Base-by-base conservation (phyloP, 2,329 filamentous ascomycete species). In the Aspergillus sp. region DNA sequence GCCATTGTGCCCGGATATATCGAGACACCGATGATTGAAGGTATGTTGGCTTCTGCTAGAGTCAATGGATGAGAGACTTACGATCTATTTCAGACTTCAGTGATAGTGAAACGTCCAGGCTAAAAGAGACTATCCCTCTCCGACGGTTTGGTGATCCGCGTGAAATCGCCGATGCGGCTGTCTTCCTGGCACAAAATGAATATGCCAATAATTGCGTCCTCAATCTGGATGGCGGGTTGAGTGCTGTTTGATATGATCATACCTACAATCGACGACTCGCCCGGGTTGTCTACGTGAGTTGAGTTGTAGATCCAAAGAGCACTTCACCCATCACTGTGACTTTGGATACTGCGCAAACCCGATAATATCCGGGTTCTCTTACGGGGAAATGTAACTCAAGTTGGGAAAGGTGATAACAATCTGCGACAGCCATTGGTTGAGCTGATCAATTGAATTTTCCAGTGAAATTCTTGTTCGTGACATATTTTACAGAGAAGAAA, bases 161-260 rank as follows among this genome's bases (percentile, higher is more conserved):
- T 27, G 89, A 95, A 63, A 79, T 94, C 29, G 88, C 89, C n/a
- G 82, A 90, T 58, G 88, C 89, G 43, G 87, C 85, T 37, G 60
- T 85, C 27, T 95, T 94, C 64, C 75, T 95, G 11, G 85, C 81
- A 28, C 76, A 76, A 37, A 95, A 93, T 64, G 71, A 79, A 49
- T 95, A 91, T 67, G 86, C 88, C 44, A 91, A 91, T 64, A 94
- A 94, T 53, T 93, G 88, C 63, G 76, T 90, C 40, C 73, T 95
- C 40, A 93, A 90, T 63, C 74, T 95, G 27, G 90, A 95, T 65
- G 90, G 90, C 11, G 90, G 90, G 1, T 65, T 94, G 53, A 90
- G 86, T 64, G 86, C 86, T 40, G 55, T 69, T 40, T 86, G 62
- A 75, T 19, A 19, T 19, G 19, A 19, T 4, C 19, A 19, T 19